Base-by-base conservation (phyloP, 2,329 filamentous ascomycete genomes). In the Bertia moriformis region DNA sequence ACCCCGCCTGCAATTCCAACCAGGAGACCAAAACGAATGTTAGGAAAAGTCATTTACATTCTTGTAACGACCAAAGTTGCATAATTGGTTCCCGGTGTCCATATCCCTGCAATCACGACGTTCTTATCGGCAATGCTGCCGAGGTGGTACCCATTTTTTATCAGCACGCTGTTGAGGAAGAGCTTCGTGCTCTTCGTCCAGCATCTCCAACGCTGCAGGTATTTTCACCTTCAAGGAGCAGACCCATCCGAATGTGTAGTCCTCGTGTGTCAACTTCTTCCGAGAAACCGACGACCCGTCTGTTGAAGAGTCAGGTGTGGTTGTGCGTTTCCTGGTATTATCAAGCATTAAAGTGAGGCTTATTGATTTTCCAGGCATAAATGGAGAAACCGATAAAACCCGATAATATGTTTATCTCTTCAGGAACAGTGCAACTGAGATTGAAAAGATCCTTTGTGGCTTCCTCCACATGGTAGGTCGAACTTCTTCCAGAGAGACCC, bases 1-100 rank as follows among this genome's bases (percentile, higher is more conserved):
- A 43, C 42, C 24, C 48, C 48, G 4, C 48, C 48, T 19, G 46
- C 48, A 39, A 51, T 46, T 10, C 48, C 48, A 12, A 51, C 48
- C 38, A 50, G 29, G 7, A 51, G 33, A n/a, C 40, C 42, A 19
- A 46, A 42, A 14, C 41, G 33, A 17, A 50, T 40, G 22, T 41
- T 40, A 3, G 39, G 40, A 38, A 50, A 51, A 32, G 38, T 50
- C 14, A 14, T 24, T n/a, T 41, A 15, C 42, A 50, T 39, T 14
- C 46, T 14, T 18, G 12, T 45, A 20, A 41, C 44, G 3, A 43
- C 41, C 5, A 27, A 41, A 2, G 40, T 40, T 7, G 46, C 46
- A 5, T 22, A 15, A 4, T 13, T 22, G 13, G 14, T 19, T 14
- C 44, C 46, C 17, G 41, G 33, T 39, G 20, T 7, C 42, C 46